These are phyloP conservation scores for Geranium incanum DNA, from an alignment of 441 rosid species.

Conservation along the genomic window DNA sequence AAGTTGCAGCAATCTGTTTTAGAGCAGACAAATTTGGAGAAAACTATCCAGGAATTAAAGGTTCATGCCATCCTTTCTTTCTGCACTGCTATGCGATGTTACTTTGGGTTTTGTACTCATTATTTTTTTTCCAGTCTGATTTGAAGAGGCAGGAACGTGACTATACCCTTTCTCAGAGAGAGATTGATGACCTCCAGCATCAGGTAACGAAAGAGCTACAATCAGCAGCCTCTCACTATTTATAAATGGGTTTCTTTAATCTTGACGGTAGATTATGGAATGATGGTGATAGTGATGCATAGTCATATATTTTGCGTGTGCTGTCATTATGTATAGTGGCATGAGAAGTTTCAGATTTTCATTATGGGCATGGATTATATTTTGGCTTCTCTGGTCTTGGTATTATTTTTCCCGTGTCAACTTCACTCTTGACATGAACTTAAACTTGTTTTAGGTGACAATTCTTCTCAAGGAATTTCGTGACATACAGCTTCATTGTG, in stretches of 20 bases:
- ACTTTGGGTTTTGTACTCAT: conserved; percentile 10
- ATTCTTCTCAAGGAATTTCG: conserved; percentile 94
- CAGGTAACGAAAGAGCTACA: conserved; percentile 7
- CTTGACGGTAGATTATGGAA: background rate
- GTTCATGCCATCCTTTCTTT: conserved; percentile 24
- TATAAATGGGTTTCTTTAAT: conserved; percentile 22
- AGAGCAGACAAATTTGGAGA: conserved; percentile 71
- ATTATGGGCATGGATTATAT: background rate
- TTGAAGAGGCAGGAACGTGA: conserved; percentile 12
- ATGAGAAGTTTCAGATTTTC: background rate
- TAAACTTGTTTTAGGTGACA: conserved; percentile 55
- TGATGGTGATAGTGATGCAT: background rate
- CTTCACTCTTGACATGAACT: conserved; percentile 6
- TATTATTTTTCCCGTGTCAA: background rate
- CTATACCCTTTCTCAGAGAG: conserved; percentile 7
- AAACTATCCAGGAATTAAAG: conserved; percentile 64
- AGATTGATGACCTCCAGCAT: conserved; percentile 10
- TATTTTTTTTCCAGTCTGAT: conserved; percentile 39
- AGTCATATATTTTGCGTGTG: background rate
- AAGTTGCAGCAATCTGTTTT: conserved; percentile 67
- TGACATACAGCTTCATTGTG: conserved; percentile 86
- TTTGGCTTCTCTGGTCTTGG: background rate
- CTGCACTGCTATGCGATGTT: background rate
- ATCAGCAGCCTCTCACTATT: conserved; percentile 1
- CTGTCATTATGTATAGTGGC: background rate